Conservation (phyloP, 225 moss, liverwort and hornwort species). For the Neckera pumila region DNA sequence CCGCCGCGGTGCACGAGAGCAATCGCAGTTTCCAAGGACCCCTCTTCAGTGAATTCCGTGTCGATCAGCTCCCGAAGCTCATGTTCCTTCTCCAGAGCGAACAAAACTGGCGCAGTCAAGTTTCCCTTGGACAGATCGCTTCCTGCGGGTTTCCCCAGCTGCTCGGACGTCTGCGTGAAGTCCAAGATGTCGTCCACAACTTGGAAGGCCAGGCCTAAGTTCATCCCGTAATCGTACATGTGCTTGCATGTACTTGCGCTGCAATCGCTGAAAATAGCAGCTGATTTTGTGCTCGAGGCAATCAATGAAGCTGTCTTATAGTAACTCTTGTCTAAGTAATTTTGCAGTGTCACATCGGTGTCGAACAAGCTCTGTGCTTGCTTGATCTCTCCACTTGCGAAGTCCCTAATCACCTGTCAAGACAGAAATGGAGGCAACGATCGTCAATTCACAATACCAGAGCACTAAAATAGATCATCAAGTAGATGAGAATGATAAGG, state of each 20-base stretch:
- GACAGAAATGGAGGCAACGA: background rate
- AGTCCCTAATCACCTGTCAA: conserved; percentile 87
- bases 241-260: conserved; percentile 34
- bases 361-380: conserved; percentile 89
- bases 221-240: conserved; percentile 80
- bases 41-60: conserved; percentile 68
- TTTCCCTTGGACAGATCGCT: conserved; percentile 91
- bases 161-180: conserved; percentile 87
- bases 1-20: conserved; percentile 59
- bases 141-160: conserved; percentile 89
- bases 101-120: conserved; percentile 86
- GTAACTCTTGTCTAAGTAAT: conserved; percentile 89
- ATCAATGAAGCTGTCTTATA: conserved; percentile 95
- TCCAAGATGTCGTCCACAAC: conserved; percentile 96
- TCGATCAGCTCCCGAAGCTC: conserved; percentile 60
- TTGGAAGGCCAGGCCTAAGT: conserved; percentile 94
- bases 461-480: background rate
- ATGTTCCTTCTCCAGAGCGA: conserved; percentile 60
- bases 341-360: conserved; percentile 59
- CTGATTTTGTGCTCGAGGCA: conserved; percentile 71
- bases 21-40: conserved; percentile 62
- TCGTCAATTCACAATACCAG: background rate
- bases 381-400: conserved; percentile 93
- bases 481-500: background rate
- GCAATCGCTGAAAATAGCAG: conserved; percentile 84